Evolutionary conservation across 805 yeast species (phyloP).

Genomic region (Saturnispora sanitii): DNA sequence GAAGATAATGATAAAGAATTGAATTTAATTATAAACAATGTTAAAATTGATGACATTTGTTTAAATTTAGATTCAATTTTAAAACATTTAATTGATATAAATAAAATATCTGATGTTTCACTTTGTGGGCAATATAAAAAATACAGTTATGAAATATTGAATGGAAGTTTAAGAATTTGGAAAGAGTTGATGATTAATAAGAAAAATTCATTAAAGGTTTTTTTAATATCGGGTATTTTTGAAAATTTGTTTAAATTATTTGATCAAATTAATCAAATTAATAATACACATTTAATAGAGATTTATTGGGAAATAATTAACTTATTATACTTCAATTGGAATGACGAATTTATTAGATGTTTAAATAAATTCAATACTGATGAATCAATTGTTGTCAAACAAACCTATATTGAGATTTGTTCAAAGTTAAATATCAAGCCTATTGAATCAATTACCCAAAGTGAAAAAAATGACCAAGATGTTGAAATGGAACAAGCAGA

Average conservation of each 20-base stretch:
- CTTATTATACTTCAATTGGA: constrained; percentile 10
- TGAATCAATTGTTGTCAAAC: no score
- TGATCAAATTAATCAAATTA: constrained; percentile 11
- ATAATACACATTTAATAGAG: constrained; percentile 5
- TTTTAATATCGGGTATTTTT: constrained; percentile 16
- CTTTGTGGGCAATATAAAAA: constrained; percentile 25
- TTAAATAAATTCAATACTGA: constrained; percentile 11
- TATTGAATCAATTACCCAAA: background rate
- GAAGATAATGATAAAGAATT: constrained; percentile 8
- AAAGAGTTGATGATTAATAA: constrained; percentile 9
- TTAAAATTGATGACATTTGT: constrained; percentile 20
- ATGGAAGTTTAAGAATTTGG: constrained; percentile 15
- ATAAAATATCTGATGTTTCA: constrained; percentile 20
- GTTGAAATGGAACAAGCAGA: no score
- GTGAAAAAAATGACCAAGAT: background rate
- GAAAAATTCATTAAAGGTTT: constrained; percentile 13
- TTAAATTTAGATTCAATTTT: constrained; percentile 18
- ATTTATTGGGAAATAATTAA: constrained; percentile 12
- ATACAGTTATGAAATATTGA: constrained; percentile 17
- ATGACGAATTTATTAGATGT: constrained; percentile 15
- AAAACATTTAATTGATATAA: constrained; percentile 19
- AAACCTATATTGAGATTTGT: background rate
- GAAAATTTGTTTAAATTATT: constrained; percentile 20
- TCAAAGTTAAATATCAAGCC: constrained; percentile 4
- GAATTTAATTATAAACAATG: constrained; percentile 8